phyloP scores from a whole-genome alignment of 2,329 filamentous ascomycete genomes.

The Escovopsis weberi region DNA sequence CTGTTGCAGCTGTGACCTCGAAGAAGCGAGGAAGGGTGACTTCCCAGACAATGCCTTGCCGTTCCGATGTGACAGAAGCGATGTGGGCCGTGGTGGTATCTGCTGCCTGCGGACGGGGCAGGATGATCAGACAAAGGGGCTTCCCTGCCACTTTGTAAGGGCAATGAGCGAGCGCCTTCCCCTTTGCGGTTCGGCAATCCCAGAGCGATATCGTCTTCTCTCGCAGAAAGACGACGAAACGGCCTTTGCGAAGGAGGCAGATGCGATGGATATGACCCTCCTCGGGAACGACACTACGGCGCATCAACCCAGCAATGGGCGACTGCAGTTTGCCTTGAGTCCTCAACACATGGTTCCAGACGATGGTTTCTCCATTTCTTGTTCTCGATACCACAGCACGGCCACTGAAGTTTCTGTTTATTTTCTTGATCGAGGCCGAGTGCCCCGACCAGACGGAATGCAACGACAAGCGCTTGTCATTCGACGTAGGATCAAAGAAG shows the following conservation, averaged over 20 bases:
- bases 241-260: slow-evolving; percentile 60
- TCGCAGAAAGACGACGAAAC: slow-evolving; percentile 69
- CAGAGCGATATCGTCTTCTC: slow-evolving; percentile 58
- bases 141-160: slow-evolving; percentile 50
- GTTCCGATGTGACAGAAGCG: slow-evolving; percentile 67
- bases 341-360: slow-evolving; percentile 58
- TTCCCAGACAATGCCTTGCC: slow-evolving; percentile 73
- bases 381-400: slow-evolving; percentile 71
- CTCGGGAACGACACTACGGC: slow-evolving; percentile 54
- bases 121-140: slow-evolving; percentile 63
- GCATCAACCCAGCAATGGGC: slow-evolving; percentile 32
- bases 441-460: slow-evolving; percentile 72
- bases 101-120: slow-evolving; percentile 48
- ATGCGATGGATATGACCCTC: slow-evolving; percentile 65
- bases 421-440: slow-evolving; percentile 64
- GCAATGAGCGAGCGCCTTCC: slow-evolving; percentile 35
- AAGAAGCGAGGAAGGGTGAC: slow-evolving; percentile 42
- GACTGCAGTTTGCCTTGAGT: neutral
- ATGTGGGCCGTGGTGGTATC: slow-evolving; percentile 50
- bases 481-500: slow-evolving; percentile 59
- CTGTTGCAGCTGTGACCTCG: slow-evolving; percentile 11
- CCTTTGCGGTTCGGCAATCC: slow-evolving; percentile 53
- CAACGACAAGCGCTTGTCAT: slow-evolving; percentile 43
- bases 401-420: slow-evolving; percentile 73
- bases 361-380: slow-evolving; percentile 59